These are phyloP conservation scores for Thraustochytrium striatum DNA, from an alignment of 352 stramenopile genomes.

Conservation along the genomic window DNA sequence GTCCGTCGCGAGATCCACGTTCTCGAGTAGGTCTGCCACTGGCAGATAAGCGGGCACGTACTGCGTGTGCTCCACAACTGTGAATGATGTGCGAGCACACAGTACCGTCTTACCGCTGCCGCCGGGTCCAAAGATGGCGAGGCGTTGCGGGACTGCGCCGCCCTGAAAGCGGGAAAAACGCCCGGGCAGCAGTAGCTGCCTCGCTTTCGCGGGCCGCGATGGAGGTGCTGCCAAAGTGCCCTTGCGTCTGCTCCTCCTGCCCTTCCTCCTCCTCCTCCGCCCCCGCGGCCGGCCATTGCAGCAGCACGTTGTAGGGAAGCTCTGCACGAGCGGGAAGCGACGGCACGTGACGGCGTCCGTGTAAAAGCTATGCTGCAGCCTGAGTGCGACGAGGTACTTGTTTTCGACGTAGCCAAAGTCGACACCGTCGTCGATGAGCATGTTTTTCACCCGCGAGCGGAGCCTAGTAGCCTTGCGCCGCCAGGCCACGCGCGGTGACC, in stretches of 20 bases:
- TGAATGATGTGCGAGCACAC: neutral
- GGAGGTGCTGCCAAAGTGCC: neutral
- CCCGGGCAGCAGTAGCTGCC: too few species aligned
- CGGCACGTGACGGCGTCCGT: slow-evolving; percentile 33
- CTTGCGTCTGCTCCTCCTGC: neutral
- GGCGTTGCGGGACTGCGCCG: neutral
- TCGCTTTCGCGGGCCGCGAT: neutral
- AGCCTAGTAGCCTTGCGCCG: too few species aligned
- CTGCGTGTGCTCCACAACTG: neutral
- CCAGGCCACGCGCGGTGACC: too few species aligned
- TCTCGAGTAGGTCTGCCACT: neutral
- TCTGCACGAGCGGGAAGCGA: neutral
- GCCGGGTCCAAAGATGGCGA: neutral
- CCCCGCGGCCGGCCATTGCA: neutral
- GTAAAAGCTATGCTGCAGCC: slow-evolving; percentile 13
- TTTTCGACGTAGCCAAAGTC: too few species aligned
- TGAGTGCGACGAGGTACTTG: neutral
- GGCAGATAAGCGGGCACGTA: neutral
- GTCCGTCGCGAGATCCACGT: neutral
- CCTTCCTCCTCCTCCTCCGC: neutral
- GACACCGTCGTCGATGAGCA: too few species aligned
- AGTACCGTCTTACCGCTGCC: slow-evolving; percentile 31
- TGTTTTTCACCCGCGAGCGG: too few species aligned
- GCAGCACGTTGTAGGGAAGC: neutral
- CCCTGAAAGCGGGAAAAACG: too few species aligned